Conservation (phyloP, 2,329 filamentous ascomycete genomes). For the Phyllosticta citribraziliensis region DNA sequence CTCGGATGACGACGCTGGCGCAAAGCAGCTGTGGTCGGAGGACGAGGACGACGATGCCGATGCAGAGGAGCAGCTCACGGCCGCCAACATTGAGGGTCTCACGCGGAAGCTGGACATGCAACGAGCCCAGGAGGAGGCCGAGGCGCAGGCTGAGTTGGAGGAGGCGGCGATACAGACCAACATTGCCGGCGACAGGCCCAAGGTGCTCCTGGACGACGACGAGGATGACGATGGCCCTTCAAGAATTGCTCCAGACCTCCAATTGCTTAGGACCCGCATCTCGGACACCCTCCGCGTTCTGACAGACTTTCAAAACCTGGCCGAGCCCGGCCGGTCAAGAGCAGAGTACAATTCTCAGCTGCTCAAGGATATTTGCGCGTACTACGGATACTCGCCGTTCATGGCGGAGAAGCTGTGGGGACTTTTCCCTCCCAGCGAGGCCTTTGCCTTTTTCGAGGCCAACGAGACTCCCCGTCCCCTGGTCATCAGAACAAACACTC, state of each 20-base stretch:
- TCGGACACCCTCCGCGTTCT: slow-evolving; percentile 88
- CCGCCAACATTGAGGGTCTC: slow-evolving; percentile 90
- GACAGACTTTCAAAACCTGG: slow-evolving; percentile 75
- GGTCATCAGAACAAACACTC: slow-evolving; percentile 93
- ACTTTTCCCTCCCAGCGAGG: slow-evolving; percentile 85
- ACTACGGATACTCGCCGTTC: slow-evolving; percentile 92
- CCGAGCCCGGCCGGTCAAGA: slow-evolving; percentile 69
- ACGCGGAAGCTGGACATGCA: slow-evolving; percentile 75
- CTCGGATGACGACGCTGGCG: slow-evolving; percentile 54
- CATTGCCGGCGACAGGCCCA: slow-evolving; percentile 66
- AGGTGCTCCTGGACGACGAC: slow-evolving; percentile 52
- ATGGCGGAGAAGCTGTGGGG: slow-evolving; percentile 93
- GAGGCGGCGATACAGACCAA: slow-evolving; percentile 87
- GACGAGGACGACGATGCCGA: slow-evolving; percentile 90
- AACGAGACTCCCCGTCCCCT: slow-evolving; percentile 92
- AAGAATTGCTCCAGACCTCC: slow-evolving; percentile 76
- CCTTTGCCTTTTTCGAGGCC: slow-evolving; percentile 96
- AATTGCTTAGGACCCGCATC: slow-evolving; percentile 78
- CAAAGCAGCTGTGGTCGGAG: slow-evolving; percentile 72
- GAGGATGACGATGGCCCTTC: slow-evolving; percentile 50
- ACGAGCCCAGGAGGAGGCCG: slow-evolving; percentile 66
- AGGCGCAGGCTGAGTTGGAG: slow-evolving; percentile 75
- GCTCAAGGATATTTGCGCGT: slow-evolving; percentile 84
- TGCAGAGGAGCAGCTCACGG: slow-evolving; percentile 80
- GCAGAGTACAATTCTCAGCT: slow-evolving; percentile 82